Conservation (phyloP, 1,284 basidiomycete species). For the Ceratobasidium papillatum region DNA sequence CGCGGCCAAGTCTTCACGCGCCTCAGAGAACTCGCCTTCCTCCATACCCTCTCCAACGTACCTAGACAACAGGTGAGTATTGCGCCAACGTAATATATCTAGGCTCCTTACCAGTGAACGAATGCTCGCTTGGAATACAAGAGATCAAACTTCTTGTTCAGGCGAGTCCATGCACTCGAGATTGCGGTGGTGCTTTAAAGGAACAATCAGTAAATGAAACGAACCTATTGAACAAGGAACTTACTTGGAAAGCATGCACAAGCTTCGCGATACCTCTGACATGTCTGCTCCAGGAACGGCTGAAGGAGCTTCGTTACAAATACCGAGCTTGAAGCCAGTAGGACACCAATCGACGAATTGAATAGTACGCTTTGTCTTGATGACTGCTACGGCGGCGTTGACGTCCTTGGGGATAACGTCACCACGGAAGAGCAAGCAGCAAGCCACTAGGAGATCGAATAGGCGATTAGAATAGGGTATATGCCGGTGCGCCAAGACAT, state of each 20-base stretch:
- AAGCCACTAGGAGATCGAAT: constrained; percentile 63
- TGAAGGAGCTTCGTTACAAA: constrained; percentile 95
- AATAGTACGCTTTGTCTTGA: constrained; percentile 97
- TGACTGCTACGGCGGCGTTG: constrained; percentile 89
- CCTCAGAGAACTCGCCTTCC: constrained; percentile 98
- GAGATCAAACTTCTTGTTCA: constrained; percentile 98
- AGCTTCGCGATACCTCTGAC: constrained; percentile 90
- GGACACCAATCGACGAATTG: constrained; percentile 97
- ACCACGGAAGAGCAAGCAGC: constrained; percentile 89
- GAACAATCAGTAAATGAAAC: constrained; percentile 48
- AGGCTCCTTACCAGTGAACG: constrained; percentile 71
- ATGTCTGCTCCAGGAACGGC: constrained; percentile 94
- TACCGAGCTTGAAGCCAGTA: constrained; percentile 71
- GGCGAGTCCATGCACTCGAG: constrained; percentile 86
- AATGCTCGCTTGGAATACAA: constrained; percentile 93
- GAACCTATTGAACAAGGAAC: background rate
- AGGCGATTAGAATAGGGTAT: background rate
- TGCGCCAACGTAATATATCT: too few relatives aligned
- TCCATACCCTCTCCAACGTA: constrained; percentile 99
- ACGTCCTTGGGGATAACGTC: constrained; percentile 97
- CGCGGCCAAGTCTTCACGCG: constrained; percentile 95
- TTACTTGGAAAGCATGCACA: constrained; percentile 88
- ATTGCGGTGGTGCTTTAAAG: constrained; percentile 88
- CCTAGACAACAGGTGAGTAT: background rate
- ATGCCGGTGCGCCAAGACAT: constrained; percentile 53